Base-by-base conservation (phyloP, 192 early-diverging fungal species). In the Linnemannia zychae region DNA sequence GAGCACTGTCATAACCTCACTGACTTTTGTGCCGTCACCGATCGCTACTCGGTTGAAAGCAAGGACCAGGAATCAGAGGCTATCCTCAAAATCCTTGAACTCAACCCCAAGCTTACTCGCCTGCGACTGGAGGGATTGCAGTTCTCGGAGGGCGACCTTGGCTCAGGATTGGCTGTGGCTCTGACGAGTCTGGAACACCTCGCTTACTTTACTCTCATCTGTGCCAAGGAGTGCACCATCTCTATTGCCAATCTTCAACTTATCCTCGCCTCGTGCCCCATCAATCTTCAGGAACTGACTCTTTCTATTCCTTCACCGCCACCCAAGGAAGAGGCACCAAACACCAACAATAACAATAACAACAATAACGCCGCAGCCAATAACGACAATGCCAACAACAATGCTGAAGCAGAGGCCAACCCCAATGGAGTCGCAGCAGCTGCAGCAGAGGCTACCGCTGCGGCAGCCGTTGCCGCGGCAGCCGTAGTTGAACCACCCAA, bases 11-110 rank as follows among this genome's bases (percentile, higher is more conserved):
- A 63, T 31, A 63, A 63, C 57, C 28, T 63, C 28, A 63, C 28
- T 11, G 57, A 63, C 28, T 63, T 63, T 15, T 63, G 57, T 63
- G 57, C 57, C 57, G 57, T 63, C 57, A 63, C 57, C 24, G 57
- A 63, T 28, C 57, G 57, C 28, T 63, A 63, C 57, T 63, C 57
- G 9, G 57, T 63, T 12, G 57, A 63, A 3, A 63, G 28, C 57
- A 63, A 63, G 57, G 57, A 63, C 57, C 57, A 63, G 57, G 57
- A 63, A 63, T 63, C 57, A 3, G 57, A 63, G 9, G 57, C 57
- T 33, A 63, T 63, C 0, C 57, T 63, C 28, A 63, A 63, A 12
- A 63, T 63, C 28, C 57, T 63, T 12, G 57, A 63, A n/a, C 57
- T 63, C 28, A 63, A 63, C 57, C 57, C 57, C 11, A 63, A 63